Evolutionary conservation across 2,329 filamentous ascomycete species (phyloP).

Genomic region (Ceratocystis cacaofunesta): DNA sequence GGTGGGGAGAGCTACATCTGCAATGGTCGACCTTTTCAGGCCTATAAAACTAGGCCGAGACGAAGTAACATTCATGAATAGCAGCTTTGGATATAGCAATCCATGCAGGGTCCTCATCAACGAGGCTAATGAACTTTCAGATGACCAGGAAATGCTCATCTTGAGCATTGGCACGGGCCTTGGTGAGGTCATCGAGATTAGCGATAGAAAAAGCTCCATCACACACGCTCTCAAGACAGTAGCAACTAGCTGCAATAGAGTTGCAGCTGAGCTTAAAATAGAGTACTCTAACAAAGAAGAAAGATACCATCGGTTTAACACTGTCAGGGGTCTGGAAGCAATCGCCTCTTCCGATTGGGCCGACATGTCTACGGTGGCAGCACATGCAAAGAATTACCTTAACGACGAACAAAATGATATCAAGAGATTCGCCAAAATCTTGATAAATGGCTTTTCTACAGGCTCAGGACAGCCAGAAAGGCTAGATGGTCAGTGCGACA

Average conservation of each 20-base stretch:
- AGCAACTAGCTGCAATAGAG: not conserved
- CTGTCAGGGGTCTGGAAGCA: slow-evolving; percentile 21
- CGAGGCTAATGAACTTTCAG: slow-evolving; percentile 20
- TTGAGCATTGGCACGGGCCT: slow-evolving; percentile 22
- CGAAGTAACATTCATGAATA: slow-evolving; percentile 20
- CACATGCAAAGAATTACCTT: not conserved
- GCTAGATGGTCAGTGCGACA: too few species aligned
- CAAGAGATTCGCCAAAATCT: too few species aligned
- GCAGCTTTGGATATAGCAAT: slow-evolving; percentile 20
- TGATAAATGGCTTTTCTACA: too few species aligned
- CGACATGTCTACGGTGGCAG: not conserved
- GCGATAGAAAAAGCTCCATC: slow-evolving; percentile 8
- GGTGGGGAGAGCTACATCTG: slow-evolving; percentile 22
- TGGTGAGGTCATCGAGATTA: slow-evolving; percentile 18
- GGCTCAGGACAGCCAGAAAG: too few species aligned
- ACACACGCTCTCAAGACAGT: not conserved
- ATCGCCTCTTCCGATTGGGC: slow-evolving; percentile 21
- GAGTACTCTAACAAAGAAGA: slow-evolving; percentile 17
- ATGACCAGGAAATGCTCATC: not conserved
- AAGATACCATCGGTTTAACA: slow-evolving; percentile 22
- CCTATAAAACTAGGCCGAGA: slow-evolving; percentile 21
- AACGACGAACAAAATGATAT: too few species aligned
- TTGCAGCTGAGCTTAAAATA: slow-evolving; percentile 6
- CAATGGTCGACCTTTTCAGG: slow-evolving; percentile 23
- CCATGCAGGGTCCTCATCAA: slow-evolving; percentile 22